These are phyloP conservation scores for Malassezia arunalokei DNA, from an alignment of 1,284 basidiomycete species.

Conservation along the genomic window DNA sequence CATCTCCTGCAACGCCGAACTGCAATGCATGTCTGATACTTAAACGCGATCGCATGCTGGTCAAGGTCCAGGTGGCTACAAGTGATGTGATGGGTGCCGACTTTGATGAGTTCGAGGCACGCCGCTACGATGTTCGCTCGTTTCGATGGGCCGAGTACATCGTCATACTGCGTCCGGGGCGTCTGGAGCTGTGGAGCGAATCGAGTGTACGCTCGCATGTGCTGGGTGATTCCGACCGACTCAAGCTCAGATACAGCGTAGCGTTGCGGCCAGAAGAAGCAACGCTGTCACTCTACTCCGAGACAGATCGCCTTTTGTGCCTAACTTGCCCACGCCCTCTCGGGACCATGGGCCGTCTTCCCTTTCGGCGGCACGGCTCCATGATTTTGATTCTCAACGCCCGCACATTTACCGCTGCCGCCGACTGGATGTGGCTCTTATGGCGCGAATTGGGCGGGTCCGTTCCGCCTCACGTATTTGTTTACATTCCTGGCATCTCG, in stretches of 20 bases:
- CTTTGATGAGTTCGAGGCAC: conserved; percentile 60
- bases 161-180: conserved; percentile 62
- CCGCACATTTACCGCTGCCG: conserved; percentile 54
- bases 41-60: conserved; percentile 67
- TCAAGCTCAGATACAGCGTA: conserved; percentile 59
- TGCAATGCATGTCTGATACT: neutral
- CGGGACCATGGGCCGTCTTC: conserved; percentile 37
- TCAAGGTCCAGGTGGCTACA: conserved; percentile 58
- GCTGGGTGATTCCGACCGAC: conserved; percentile 21
- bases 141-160: conserved; percentile 65
- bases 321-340: conserved; percentile 50
- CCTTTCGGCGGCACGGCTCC: conserved; percentile 51
- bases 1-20: neutral
- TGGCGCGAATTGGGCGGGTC: conserved; percentile 57
- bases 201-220: conserved; percentile 46
- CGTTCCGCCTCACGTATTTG: conserved; percentile 50
- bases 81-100: conserved; percentile 51
- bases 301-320: conserved; percentile 66
- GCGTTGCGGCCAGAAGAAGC: conserved; percentile 56
- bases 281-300: conserved; percentile 63
- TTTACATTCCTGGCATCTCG: conserved; percentile 52
- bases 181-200: conserved; percentile 65
- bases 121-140: conserved; percentile 52
- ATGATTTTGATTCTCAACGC: conserved; percentile 66
- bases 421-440: conserved; percentile 71